Percentiles rank a stretch among this genome's conserved stretches.
Evolutionary conservation across 306 rosid genomes (phyloP).

Genomic region (Cicer chorassanicum): DNA sequence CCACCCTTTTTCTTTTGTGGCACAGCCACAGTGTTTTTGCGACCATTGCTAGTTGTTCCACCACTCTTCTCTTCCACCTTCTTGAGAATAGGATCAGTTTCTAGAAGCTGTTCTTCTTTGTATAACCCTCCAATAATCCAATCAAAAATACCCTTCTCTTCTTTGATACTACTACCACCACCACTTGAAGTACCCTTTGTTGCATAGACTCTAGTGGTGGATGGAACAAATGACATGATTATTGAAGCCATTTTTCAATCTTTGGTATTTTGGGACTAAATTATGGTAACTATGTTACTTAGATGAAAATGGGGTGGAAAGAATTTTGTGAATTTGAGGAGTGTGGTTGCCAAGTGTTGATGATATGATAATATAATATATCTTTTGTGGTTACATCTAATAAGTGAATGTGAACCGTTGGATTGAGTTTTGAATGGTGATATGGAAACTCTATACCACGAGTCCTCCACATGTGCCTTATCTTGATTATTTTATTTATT

Average conservation of each 20-base stretch:
- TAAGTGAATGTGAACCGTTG: conserved; percentile 49
- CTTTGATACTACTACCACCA: conserved; percentile 63
- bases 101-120: conserved; percentile 77
- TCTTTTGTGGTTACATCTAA: conserved; percentile 39
- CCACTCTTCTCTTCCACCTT: conserved; percentile 74
- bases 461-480: conserved; percentile 79
- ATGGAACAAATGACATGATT: conserved; percentile 64
- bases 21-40: conserved; percentile 62
- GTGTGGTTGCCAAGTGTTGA: conserved; percentile 21
- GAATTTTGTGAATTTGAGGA: conserved; percentile 11
- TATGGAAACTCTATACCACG: conserved; percentile 43
- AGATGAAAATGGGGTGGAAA: conserved; percentile 31
- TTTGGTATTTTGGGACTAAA: neutral
- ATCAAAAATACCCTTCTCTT: conserved; percentile 72
- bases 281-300: neutral
- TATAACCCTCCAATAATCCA: conserved; percentile 75
- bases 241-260: conserved; percentile 68
- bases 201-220: conserved; percentile 57
- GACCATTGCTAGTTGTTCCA: conserved; percentile 43
- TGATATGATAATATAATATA: conserved; percentile 44
- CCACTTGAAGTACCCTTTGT: conserved; percentile 64
- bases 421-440: conserved; percentile 41
- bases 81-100: conserved; percentile 80
- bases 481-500: conserved; percentile 46
- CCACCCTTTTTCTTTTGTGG: conserved; percentile 80